Conservation (phyloP, 495 filamentous ascomycete species). For the Aspergillus olivimuriae region DNA sequence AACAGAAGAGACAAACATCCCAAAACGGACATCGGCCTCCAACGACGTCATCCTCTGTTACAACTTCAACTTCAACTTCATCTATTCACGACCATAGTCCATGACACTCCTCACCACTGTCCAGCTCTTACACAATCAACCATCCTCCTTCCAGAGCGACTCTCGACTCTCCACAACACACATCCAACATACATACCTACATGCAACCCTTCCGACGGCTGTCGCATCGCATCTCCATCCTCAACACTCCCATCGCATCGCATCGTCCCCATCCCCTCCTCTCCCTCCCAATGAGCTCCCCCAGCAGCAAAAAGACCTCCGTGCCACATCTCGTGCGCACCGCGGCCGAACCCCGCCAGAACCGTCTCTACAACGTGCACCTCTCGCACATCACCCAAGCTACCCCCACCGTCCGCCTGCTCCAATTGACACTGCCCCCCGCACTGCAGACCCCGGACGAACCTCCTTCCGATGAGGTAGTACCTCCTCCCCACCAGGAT, state of each 20-base stretch:
- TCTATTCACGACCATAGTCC: no score
- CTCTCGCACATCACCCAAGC: conserved; percentile 42
- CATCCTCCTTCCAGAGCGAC: no score
- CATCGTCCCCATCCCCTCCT: conserved; percentile 4
- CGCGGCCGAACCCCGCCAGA: conserved; percentile 61
- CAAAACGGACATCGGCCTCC: no score
- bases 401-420: conserved; percentile 43
- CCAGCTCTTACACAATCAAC: no score
- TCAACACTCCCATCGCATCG: background rate
- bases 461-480: conserved; percentile 3
- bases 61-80: no score
- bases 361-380: conserved; percentile 43
- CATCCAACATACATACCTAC: no score
- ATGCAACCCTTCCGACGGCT: conserved; percentile 4
- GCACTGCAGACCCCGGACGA: conserved; percentile 13
- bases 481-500: background rate
- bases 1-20: no score
- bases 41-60: no score
- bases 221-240: conserved; percentile 1
- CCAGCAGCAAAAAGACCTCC: conserved; percentile 25
- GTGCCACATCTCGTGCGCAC: conserved; percentile 60
- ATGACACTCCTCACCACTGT: no score
- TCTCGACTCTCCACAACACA: no score
- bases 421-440: conserved; percentile 35
- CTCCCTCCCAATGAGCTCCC: conserved; percentile 25